A percentile compares a stretch with the other conserved stretches of the same genome.
Evolutionary conservation across 371 early-diverging fungal genomes (phyloP).

Genomic region (Mucor plumbeus): DNA sequence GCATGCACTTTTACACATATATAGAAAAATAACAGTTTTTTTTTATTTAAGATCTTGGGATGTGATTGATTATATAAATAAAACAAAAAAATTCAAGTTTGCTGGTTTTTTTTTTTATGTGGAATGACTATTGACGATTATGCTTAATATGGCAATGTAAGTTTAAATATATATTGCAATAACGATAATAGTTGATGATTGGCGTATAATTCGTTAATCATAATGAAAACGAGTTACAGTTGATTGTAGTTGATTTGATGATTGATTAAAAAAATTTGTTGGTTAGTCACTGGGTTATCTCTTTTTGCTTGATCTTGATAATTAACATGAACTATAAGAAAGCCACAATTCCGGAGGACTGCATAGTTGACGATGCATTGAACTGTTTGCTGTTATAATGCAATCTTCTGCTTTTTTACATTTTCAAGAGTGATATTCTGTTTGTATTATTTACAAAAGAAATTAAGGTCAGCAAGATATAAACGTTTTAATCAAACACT

Average conservation of each 20-base stretch:
- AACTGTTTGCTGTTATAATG: slow-evolving; percentile 22
- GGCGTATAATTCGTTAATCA: slow-evolving; percentile 11
- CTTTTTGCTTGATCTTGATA: slow-evolving; percentile 24
- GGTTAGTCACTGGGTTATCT: slow-evolving; percentile 25
- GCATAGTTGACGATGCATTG: slow-evolving; percentile 21
- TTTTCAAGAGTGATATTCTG: slow-evolving; percentile 28
- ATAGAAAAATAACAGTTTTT: neutral
- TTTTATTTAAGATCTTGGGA: neutral
- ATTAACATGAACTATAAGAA: slow-evolving; percentile 19
- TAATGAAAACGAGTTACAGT: slow-evolving; percentile 20
- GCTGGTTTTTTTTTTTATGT: slow-evolving; percentile 17
- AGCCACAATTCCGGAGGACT: slow-evolving; percentile 24
- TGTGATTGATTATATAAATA: neutral
- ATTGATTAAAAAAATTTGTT: slow-evolving; percentile 19
- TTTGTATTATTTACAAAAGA: slow-evolving; percentile 24
- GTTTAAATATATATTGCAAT: slow-evolving; percentile 17
- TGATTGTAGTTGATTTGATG: slow-evolving; percentile 24
- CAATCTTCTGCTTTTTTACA: slow-evolving; percentile 25
- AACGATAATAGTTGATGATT: slow-evolving; percentile 18
- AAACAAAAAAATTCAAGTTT: slow-evolving; percentile 8
- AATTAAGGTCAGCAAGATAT: slow-evolving; percentile 25
- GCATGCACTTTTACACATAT: slow-evolving; percentile 5
- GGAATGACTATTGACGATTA: slow-evolving; percentile 12
- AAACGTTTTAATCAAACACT: slow-evolving; percentile 24
- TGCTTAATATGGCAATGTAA: slow-evolving; percentile 6